These are phyloP conservation scores for Alternaria tenuissima DNA, from an alignment of 2,329 filamentous ascomycete genomes.

Conservation along the genomic window DNA sequence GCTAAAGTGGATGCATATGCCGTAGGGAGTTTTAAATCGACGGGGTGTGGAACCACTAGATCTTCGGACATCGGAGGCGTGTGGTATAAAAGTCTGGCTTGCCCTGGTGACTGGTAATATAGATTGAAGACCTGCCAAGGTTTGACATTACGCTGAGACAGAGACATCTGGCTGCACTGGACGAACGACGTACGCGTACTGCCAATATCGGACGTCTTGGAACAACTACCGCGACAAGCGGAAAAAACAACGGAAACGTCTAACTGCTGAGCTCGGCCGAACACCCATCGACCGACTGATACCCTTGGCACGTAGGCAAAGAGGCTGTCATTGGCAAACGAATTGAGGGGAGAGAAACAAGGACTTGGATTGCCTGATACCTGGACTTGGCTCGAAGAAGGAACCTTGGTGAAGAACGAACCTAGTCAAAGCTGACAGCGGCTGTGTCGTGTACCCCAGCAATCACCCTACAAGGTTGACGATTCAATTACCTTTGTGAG, in stretches of 20 bases:
- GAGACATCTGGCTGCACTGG: neutral
- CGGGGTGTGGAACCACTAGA: neutral
- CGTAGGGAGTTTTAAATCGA: neutral
- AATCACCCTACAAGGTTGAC: neutral
- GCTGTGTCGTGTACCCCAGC: neutral
- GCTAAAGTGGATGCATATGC: constrained; percentile 4
- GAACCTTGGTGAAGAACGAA: neutral
- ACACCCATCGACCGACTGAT: neutral
- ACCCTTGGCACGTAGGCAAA: neutral
- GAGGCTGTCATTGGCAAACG: neutral
- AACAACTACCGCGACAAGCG: neutral
- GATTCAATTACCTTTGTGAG: neutral
- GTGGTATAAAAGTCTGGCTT: neutral
- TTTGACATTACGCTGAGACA: neutral
- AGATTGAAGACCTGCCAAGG: neutral
- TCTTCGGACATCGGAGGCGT: neutral
- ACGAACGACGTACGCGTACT: neutral
- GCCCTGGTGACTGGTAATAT: neutral
- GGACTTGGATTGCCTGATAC: neutral
- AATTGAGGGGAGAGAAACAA: neutral
- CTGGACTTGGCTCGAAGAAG: neutral
- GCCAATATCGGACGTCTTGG: neutral
- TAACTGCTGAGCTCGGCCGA: neutral
- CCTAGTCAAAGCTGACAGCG: neutral
- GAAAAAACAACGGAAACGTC: neutral